Evolutionary conservation across 2,329 filamentous ascomycete species (phyloP).

Genomic region (Neofusicoccum umdonicola): DNA sequence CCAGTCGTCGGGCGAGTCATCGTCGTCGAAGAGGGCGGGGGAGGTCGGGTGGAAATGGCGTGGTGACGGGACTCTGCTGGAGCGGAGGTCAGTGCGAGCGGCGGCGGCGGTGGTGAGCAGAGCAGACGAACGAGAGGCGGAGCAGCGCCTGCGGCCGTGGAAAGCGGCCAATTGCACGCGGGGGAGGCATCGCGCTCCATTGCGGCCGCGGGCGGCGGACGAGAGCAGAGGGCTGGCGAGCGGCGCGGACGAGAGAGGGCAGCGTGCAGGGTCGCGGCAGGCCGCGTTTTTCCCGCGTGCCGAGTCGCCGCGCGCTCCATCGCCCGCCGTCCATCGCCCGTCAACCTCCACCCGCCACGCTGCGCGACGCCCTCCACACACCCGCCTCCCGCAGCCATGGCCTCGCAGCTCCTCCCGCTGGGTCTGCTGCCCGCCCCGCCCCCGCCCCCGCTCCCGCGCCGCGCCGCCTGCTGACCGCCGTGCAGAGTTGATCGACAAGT

Average conservation of each 20-base stretch:
- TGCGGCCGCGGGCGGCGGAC: not conserved
- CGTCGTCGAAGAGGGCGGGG: not conserved
- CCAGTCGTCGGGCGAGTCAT: not conserved
- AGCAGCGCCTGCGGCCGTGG: no score
- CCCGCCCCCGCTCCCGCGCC: not conserved
- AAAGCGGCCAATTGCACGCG: not conserved
- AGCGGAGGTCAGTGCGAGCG: no score
- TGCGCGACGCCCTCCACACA: not conserved
- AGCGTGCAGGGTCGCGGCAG: no score
- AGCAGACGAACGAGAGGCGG: not conserved
- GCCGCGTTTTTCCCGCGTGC: no score
- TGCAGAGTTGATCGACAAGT: conserved; percentile 96
- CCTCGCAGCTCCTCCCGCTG: conserved; percentile 37
- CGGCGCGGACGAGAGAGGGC: no score
- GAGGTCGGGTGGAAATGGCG: not conserved
- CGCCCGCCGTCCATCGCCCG: not conserved
- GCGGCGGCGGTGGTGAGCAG: not conserved
- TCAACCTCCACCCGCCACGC: not conserved
- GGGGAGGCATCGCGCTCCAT: not conserved
- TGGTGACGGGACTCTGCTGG: not conserved
- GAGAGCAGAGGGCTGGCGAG: not conserved
- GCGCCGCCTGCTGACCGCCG: not conserved
- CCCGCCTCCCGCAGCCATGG: conserved; percentile 20
- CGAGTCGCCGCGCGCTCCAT: no score
- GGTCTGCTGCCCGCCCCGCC: conserved; percentile 18